A percentile compares a stretch with the other conserved stretches of the same genome.
Conservation (phyloP, 139 green algal genomes). For the Chlorella sp. region DNA sequence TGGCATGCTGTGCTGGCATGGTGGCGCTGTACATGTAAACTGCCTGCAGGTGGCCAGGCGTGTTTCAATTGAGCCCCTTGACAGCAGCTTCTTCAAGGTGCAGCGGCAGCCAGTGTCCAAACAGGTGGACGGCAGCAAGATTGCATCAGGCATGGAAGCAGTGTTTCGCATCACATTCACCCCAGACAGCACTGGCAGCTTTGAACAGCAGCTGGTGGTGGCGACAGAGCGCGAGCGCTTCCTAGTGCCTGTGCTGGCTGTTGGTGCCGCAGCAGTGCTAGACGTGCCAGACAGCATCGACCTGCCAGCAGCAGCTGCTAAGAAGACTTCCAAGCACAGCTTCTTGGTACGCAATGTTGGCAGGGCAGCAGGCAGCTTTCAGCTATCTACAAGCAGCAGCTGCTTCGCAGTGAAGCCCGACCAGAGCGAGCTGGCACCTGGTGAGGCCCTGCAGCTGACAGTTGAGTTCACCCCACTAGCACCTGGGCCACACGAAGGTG, state of each 20-base stretch:
- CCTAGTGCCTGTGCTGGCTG: conserved; percentile 55
- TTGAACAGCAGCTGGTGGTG: conserved; percentile 55
- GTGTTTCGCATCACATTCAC: conserved; percentile 8
- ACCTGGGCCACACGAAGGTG: too few relatives aligned
- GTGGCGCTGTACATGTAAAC: too few relatives aligned
- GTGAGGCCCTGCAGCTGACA: too few relatives aligned
- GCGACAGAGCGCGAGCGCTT: conserved; percentile 79
- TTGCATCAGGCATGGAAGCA: conserved; percentile 75
- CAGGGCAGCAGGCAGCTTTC: conserved; percentile 45
- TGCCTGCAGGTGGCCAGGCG: too few relatives aligned
- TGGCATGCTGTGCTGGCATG: too few relatives aligned
- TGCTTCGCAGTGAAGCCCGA: too few relatives aligned
- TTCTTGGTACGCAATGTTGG: conserved; percentile 69
- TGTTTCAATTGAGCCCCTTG: too few relatives aligned
- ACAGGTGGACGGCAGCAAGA: conserved; percentile 44
- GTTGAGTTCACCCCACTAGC: too few relatives aligned
- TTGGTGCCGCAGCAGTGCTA: conserved; percentile 44
- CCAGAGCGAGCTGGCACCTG: too few relatives aligned
- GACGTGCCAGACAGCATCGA: conserved; percentile 63
- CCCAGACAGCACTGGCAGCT: conserved; percentile 35
- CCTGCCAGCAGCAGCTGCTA: conserved; percentile 20
- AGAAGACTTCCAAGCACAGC: not conserved
- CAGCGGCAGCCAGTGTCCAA: too few relatives aligned
- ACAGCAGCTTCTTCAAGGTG: too few relatives aligned
- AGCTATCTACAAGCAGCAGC: too few relatives aligned